Evolutionary conservation across 441 rosid species (phyloP).

Genomic region (Theobroma grandiflorum): DNA sequence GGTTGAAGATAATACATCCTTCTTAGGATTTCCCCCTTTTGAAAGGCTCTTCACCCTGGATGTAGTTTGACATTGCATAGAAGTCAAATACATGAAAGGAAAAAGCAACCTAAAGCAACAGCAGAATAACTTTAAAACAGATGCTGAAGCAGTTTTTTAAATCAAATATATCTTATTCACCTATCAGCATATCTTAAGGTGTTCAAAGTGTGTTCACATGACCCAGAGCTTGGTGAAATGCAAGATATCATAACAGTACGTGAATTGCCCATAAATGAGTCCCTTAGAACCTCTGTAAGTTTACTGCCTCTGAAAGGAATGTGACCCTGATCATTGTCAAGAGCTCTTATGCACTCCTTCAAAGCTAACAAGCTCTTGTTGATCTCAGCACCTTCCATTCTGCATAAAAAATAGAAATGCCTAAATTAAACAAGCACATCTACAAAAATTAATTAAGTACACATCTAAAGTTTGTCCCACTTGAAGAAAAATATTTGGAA

Average conservation of each 20-base stretch:
- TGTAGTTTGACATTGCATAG: slow-evolving; percentile 14
- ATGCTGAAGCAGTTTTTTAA: background rate
- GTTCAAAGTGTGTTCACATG: slow-evolving; percentile 97
- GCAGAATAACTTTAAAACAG: background rate
- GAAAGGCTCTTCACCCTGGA: slow-evolving; percentile 98
- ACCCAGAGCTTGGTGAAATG: slow-evolving; percentile 96
- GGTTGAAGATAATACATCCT: slow-evolving; percentile 79
- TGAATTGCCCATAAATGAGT: slow-evolving; percentile 96
- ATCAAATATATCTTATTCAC: slow-evolving; percentile 44
- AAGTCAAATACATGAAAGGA: background rate
- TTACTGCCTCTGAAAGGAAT: slow-evolving; percentile 99
- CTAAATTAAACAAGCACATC: slow-evolving; percentile 13
- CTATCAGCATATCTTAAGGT: slow-evolving; percentile 98
- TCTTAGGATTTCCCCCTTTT: slow-evolving; percentile 86
- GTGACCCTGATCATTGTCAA: slow-evolving; percentile 98
- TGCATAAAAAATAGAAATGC: slow-evolving; percentile 40
- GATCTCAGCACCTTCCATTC: slow-evolving; percentile 99
- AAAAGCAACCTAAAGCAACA: background rate
- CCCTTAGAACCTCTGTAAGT: slow-evolving; percentile 95
- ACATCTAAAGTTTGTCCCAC: background rate
- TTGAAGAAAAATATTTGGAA: background rate
- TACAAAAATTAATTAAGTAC: background rate
- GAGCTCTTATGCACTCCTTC: slow-evolving; percentile 98
- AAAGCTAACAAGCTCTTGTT: slow-evolving; percentile 97
- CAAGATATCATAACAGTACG: slow-evolving; percentile 99